phyloP scores from a whole-genome alignment of 495 filamentous ascomycete species.

The Penicillium pulvis region DNA sequence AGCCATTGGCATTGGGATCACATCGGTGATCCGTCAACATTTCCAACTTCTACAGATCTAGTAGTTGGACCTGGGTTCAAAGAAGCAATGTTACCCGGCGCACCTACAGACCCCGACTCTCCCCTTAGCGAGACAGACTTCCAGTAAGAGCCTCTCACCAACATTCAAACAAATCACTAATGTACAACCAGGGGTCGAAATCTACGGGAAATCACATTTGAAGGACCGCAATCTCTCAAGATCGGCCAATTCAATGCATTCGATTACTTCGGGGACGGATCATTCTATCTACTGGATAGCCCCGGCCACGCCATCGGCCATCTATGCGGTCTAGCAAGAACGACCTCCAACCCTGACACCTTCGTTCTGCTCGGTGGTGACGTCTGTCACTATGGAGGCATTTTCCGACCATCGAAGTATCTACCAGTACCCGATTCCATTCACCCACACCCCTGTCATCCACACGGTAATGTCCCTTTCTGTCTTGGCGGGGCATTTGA shows the following conservation, averaged over 20 bases:
- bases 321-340: constrained; percentile 42
- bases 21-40: constrained; percentile 50
- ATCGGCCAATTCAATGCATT: constrained; percentile 37
- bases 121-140: constrained; percentile 5
- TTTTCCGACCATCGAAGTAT: constrained; percentile 53
- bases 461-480: constrained; percentile 2
- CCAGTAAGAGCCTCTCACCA: background rate
- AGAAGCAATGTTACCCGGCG: constrained; percentile 45
- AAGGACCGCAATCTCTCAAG: background rate
- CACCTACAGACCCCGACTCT: constrained; percentile 42
- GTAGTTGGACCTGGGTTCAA: constrained; percentile 58
- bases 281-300: constrained; percentile 49
- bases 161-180: background rate
- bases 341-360: constrained; percentile 38
- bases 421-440: constrained; percentile 23
- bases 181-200: background rate
- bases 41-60: constrained; percentile 48
- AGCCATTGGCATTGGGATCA: constrained; percentile 62
- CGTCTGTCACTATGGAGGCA: constrained; percentile 53
- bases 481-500: constrained; percentile 12
- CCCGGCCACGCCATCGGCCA: constrained; percentile 52
- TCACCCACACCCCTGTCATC: background rate
- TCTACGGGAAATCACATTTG: background rate
- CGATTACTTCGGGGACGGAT: constrained; percentile 55
- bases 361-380: constrained; percentile 51